These are phyloP conservation scores for Colletotrichum sp. DNA, from an alignment of 2,329 filamentous ascomycete species.

Conservation along the genomic window DNA sequence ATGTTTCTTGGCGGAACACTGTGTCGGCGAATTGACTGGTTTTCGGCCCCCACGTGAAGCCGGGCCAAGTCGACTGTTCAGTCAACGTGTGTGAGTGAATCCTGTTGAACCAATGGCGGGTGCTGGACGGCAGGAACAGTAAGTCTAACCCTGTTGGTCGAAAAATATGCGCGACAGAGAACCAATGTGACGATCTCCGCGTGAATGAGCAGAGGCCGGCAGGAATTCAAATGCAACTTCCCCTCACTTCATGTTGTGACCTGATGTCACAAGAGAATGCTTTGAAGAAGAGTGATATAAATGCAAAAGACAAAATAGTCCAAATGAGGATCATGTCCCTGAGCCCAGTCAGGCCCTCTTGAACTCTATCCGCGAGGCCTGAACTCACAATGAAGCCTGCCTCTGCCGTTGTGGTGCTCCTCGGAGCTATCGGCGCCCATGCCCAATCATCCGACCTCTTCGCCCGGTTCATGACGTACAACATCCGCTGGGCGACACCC, in stretches of 20 bases:
- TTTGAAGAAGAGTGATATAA: not conserved
- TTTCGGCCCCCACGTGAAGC: not conserved
- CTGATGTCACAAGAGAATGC: not conserved
- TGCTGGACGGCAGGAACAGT: not conserved
- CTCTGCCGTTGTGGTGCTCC: not conserved
- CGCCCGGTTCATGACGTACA: conserved; percentile 49
- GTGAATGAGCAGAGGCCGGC: not conserved
- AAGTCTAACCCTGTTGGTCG: not conserved
- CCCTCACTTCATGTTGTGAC: not conserved
- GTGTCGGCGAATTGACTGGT: not conserved
- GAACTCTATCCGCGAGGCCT: not conserved
- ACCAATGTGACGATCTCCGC: not conserved
- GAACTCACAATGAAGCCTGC: not conserved
- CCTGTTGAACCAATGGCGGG: not conserved
- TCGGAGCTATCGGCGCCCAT: not conserved
- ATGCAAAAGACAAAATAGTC: not conserved
- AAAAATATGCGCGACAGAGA: not conserved
- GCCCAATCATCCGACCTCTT: conserved; percentile 8
- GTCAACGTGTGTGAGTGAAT: not conserved
- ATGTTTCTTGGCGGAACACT: not conserved
- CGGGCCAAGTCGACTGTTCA: not conserved
- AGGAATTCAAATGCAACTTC: not conserved
- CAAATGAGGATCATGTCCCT: not conserved
- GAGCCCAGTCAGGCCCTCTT: not conserved
- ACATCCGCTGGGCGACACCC: conserved; percentile 52